A percentile compares a stretch with the other conserved stretches of the same genome.
Conservation (phyloP, 2,329 filamentous ascomycete species). For the Laburnicola sp. region DNA sequence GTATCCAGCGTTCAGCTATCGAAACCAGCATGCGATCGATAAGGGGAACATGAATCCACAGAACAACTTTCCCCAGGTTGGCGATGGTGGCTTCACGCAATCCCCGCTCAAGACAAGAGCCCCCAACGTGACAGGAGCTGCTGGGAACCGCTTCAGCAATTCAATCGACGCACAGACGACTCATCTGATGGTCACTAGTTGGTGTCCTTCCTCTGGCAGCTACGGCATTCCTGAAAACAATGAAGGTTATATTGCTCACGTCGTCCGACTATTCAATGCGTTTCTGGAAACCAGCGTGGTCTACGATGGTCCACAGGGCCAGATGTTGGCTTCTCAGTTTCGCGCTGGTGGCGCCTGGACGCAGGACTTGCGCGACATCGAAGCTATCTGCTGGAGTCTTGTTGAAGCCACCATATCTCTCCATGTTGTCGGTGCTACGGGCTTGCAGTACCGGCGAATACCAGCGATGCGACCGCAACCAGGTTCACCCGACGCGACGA, state of each 20-base stretch:
- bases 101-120: too few relatives aligned
- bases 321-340: background rate
- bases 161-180: background rate
- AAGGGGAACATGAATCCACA: too few relatives aligned
- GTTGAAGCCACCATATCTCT: background rate
- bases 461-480: background rate
- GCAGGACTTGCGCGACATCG: background rate
- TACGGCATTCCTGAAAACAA: background rate
- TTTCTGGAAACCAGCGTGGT: background rate
- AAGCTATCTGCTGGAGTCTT: slow-evolving; percentile 1
- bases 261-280: background rate
- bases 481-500: background rate
- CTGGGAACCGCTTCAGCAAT: background rate
- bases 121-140: too few relatives aligned
- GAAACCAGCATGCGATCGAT: too few relatives aligned
- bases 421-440: background rate
- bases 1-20: too few relatives aligned
- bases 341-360: background rate
- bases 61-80: too few relatives aligned
- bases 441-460: background rate
- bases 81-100: too few relatives aligned
- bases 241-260: background rate
- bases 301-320: background rate
- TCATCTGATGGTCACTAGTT: background rate
- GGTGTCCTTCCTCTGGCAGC: background rate